Percentiles rank a stretch among this genome's conserved stretches.
Conservation (phyloP, 2,329 filamentous ascomycete species). For the Cytospora paraplurivora region DNA sequence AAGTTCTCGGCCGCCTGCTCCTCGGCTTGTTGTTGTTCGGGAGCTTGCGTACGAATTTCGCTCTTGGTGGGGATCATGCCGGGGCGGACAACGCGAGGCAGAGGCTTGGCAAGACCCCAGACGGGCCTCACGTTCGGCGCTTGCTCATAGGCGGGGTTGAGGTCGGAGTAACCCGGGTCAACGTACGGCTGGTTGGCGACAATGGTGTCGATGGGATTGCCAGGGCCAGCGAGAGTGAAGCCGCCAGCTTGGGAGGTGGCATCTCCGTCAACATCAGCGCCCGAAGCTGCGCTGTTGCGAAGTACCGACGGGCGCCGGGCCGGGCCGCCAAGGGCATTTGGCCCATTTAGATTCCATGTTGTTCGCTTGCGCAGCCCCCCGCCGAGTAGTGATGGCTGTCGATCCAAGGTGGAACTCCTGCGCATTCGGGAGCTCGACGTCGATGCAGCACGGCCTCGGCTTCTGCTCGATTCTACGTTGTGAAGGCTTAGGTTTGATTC, state of each 20-base stretch:
- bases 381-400: conserved; percentile 11
- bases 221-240: conserved; percentile 27
- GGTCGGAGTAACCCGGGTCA: conserved; percentile 54
- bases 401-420: conserved; percentile 14
- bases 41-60: conserved; percentile 38
- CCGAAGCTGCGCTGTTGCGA: conserved; percentile 19
- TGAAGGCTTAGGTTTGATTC: conserved; percentile 1
- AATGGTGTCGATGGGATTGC: conserved; percentile 22
- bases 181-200: conserved; percentile 47
- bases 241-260: conserved; percentile 19
- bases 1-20: conserved; percentile 23
- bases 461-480: conserved; percentile 15
- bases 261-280: conserved; percentile 16
- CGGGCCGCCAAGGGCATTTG: conserved; percentile 23
- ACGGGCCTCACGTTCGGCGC: conserved; percentile 51
- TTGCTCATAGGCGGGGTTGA: conserved; percentile 58
- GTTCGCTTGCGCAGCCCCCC: conserved; percentile 25
- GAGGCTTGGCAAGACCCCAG: conserved; percentile 55
- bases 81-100: conserved; percentile 54
- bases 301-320: conserved; percentile 21
- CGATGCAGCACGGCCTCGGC: conserved; percentile 23
- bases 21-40: conserved; percentile 23
- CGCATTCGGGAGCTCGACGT: conserved; percentile 23
- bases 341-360: conserved; percentile 27
- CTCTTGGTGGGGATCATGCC: conserved; percentile 53